phyloP scores from a whole-genome alignment of 352 stramenopile genomes.

The Pythium rhizo-oryzae region DNA sequence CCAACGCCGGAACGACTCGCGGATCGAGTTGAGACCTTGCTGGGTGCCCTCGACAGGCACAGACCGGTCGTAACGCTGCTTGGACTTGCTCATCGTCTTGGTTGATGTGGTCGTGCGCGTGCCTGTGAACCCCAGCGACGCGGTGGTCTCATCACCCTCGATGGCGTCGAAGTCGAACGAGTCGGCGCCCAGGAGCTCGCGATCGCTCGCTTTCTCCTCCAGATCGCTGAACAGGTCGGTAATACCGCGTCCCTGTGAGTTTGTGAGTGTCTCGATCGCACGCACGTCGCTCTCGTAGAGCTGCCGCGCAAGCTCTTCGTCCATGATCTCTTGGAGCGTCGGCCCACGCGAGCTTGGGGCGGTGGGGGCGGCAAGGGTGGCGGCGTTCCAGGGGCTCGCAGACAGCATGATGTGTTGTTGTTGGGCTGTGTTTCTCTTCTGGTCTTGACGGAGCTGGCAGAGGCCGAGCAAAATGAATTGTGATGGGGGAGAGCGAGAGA shows the following conservation, averaged over 20 bases:
- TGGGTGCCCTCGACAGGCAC: conserved; percentile 29
- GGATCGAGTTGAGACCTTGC: conserved; percentile 59
- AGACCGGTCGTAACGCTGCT: conserved; percentile 36
- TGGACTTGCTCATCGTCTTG: neutral
- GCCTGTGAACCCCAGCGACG: no score
- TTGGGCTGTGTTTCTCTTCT: neutral
- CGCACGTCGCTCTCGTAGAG: conserved; percentile 66
- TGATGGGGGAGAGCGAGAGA: neutral
- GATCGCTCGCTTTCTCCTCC: conserved; percentile 34
- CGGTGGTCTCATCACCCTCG: neutral
- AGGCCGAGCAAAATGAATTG: neutral
- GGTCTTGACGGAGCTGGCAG: neutral
- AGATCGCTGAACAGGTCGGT: conserved; percentile 28
- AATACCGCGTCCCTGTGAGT: conserved; percentile 35
- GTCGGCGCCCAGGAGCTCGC: conserved; percentile 46
- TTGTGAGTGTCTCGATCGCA: conserved; percentile 38
- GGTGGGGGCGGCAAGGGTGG: neutral
- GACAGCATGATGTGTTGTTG: neutral
- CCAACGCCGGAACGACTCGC: conserved; percentile 52
- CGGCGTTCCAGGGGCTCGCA: conserved; percentile 10
- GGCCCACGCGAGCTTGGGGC: neutral
- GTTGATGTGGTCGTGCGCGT: no score
- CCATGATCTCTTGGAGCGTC: conserved; percentile 69
- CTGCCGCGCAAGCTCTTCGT: conserved; percentile 64
- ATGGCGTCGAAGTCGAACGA: conserved; percentile 11